Evolutionary conservation across 2,329 filamentous ascomycete genomes (phyloP), one percentile per base, ranked within the genome.

Genomic region (Aspergillus japonicus): DNA sequence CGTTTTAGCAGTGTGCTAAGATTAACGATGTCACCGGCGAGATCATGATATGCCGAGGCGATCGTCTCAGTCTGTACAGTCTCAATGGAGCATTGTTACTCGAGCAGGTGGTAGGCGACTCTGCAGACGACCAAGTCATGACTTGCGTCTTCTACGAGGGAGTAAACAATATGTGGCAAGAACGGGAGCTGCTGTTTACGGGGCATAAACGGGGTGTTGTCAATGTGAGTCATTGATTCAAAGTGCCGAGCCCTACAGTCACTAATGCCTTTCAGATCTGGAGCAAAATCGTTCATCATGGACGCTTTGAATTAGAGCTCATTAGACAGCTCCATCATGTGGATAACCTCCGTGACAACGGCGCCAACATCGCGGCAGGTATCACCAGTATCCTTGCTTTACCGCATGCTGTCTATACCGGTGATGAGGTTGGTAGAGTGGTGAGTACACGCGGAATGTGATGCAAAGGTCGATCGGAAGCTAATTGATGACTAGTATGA

Each of bases 61-160:
- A 87, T 2, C 86, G 89, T 42, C 83, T 96, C 42, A 80, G 89
- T 4, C 77, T 99, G 1, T 97, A 91, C 74, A 94, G 91, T 0
- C 83, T 99, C 42, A 99, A 99, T 67, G 95, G 95, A 3, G 86
- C 90, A 6, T 75, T 93, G 0, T 81, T 99, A 2, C 80, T 97
- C 0, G 87, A 95, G 59, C 91, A 96, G 73, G 89, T 90, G 39
- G 85, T 96, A 0, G 95, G 91, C 68, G 83, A 86, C 19, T 77
- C 80, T 4, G 80, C 83, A 10, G 90, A 94, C 24, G 94, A 97
- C 70, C 87, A 84, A 35, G 87, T 97, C 2, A 83, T 91, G 52
- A 87, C 89, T 1, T 95, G 92, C 64, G 91, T 93, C 2, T 96
- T 96, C 74, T 98, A 98, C 76, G 93, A 98, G 73, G 94, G 94